Percentiles rank a stretch among this genome's conserved stretches.
phyloP scores from a whole-genome alignment of 768 basidiomycete genomes.

The Megacollybia marginata region DNA sequence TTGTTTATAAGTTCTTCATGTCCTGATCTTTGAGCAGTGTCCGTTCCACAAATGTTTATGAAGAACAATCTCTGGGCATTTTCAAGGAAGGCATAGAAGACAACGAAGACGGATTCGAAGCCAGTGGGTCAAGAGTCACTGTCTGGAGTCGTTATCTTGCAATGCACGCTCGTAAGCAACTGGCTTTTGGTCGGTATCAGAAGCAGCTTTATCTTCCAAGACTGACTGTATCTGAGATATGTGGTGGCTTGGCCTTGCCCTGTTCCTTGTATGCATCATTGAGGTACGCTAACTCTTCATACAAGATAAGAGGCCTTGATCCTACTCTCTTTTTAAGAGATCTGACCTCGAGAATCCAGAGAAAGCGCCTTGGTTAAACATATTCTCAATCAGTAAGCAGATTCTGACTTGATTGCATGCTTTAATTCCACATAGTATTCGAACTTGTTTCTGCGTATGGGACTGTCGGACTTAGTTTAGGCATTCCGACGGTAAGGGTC shows the following conservation, averaged over 20 bases:
- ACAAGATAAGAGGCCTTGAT: no score
- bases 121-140: slow-evolving; percentile 41
- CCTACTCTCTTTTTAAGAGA: slow-evolving; percentile 22
- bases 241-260: slow-evolving; percentile 88
- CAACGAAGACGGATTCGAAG: slow-evolving; percentile 34
- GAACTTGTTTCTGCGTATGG: slow-evolving; percentile 87
- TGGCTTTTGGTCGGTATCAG: slow-evolving; percentile 70
- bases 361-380: slow-evolving; percentile 69
- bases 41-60: slow-evolving; percentile 90
- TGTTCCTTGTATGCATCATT: slow-evolving; percentile 89
- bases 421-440: slow-evolving; percentile 46
- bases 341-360: slow-evolving; percentile 46
- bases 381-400: slow-evolving; percentile 65
- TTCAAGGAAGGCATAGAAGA: slow-evolving; percentile 50
- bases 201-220: not conserved
- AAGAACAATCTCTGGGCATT: slow-evolving; percentile 85
- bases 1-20: no score
- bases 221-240: slow-evolving; percentile 50
- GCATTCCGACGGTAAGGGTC: slow-evolving; percentile 63
- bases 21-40: slow-evolving; percentile 39
- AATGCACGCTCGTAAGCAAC: slow-evolving; percentile 79
- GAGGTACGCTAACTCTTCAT: slow-evolving; percentile 44
- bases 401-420: not conserved
- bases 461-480: slow-evolving; percentile 83
- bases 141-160: slow-evolving; percentile 75